Base-by-base conservation (phyloP, 140 eudicot species). In the Oenanthe javanica region DNA sequence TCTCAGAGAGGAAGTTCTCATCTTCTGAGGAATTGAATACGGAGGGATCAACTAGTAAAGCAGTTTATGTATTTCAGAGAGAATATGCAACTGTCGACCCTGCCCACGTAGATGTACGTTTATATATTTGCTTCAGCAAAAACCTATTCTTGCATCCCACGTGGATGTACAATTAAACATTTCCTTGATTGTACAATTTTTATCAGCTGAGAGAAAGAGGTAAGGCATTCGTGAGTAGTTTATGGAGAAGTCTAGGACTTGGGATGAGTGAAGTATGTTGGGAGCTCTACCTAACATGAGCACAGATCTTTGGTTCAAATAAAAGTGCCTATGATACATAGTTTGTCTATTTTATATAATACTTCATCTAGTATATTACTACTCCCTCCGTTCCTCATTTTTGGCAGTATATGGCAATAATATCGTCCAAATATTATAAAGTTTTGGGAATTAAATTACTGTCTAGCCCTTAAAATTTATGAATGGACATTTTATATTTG, bases 81-180 rank as follows among this genome's bases (percentile, higher is more conserved):
- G 98, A 94, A 84, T 94, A 87, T 88, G 98, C 98, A 77, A 92
- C 91, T 38, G 97, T 82, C 45, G 91, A 94, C 82, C 96, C 98
- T 81, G 81, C 90, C 76, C 86, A 85, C 66, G 95, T 18, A 6
- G 31, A 57, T 57, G 66, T 57, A 57, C 12, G 12, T 6, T 21
- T 59, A 59, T 59, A 59, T 21, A 59, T 59, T 21, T 1, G 27
- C 67, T 59, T 59, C 67, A 59, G 48, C 23, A 79, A 10, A 25
- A 45, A 59, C 31, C 21, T 31, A 21, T 59, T 59, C 1, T 59
- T 19, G 0, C 1, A 12, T 57, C 27, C 66, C 21, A 27, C 9
- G 27, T 18, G 10, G 31, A 57, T 57, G 66, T 57, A 57, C 12
- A 4, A 0, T 21, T 59, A 59, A 19, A 59, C 7, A 59, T 59